phyloP scores from a whole-genome alignment of 2,329 filamentous ascomycete species.

The Pezicula rhizophila region DNA sequence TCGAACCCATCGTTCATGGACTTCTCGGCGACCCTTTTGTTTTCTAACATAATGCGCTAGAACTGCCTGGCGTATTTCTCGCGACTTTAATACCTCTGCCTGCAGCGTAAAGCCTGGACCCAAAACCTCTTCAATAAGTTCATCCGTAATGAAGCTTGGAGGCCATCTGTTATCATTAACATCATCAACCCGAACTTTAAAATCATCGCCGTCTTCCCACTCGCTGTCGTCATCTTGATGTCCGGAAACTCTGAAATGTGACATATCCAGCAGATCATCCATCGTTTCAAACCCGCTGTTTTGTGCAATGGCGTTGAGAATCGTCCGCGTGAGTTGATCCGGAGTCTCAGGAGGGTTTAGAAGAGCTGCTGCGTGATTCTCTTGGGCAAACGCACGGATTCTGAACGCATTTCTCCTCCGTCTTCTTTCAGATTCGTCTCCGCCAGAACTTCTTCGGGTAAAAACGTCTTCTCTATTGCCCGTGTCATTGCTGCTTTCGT shows the following conservation, averaged over 20 bases:
- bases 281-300: not conserved
- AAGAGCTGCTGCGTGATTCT: slow-evolving; percentile 12
- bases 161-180: slow-evolving; percentile 16
- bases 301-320: not conserved
- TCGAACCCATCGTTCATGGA: slow-evolving; percentile 69
- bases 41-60: slow-evolving; percentile 20
- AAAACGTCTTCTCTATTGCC: slow-evolving; percentile 57
- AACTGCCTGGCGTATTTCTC: slow-evolving; percentile 16
- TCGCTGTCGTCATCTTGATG: slow-evolving; percentile 7
- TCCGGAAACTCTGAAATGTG: not conserved
- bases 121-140: slow-evolving; percentile 23
- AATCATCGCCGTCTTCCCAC: slow-evolving; percentile 9
- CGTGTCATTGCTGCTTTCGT: slow-evolving; percentile 53
- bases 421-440: slow-evolving; percentile 17
- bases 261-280: not conserved
- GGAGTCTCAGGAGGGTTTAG: slow-evolving; percentile 20
- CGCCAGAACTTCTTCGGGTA: slow-evolving; percentile 32
- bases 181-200: slow-evolving; percentile 6
- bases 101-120: slow-evolving; percentile 18
- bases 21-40: slow-evolving; percentile 20
- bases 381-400: slow-evolving; percentile 16
- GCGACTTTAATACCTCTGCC: slow-evolving; percentile 12
- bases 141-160: slow-evolving; percentile 20
- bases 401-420: slow-evolving; percentile 2
- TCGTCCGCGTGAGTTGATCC: slow-evolving; percentile 11